Evolutionary conservation across 2,329 filamentous ascomycete species (phyloP), one percentile per base, ranked within the genome.

Genomic region (Fusarium duplospermum): DNA sequence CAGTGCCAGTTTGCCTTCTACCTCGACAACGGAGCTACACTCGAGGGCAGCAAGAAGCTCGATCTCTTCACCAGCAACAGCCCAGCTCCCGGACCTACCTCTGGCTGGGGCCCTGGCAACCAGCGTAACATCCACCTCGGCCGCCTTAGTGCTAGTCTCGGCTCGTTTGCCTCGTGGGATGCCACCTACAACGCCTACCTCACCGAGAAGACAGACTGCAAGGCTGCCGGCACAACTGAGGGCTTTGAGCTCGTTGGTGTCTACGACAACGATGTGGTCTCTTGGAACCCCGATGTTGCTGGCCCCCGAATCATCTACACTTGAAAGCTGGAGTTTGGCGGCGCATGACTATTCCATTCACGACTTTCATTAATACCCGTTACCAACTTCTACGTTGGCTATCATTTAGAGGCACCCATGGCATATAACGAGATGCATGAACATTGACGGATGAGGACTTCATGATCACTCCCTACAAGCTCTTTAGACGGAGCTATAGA

Each of bases 1-100:
- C 68, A 76, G 58, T 81, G 80, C 73, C 72, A 72, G 31, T 73
- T 81, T 47, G 63, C 67, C 58, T 81, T 81, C 72, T 73, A 61
- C 59, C 76, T 80, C 40, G 64, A 72, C 29, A 62, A 72, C 65
- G 62, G 60, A 52, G 72, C 72, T 8, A 67, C 64, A 11, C 66
- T 67, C 16, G 62, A 59, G 22, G 78, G 77, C 38, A 80, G 71
- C 57, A 42, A 74, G 67, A 77, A 77, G 67, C 65, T 81, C 35
- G 80, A 81, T 67, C 45, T 81, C 50, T 81, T 76, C 70, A 76
- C 75, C 22, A 78, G 74, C 35, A 47, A 61, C 20, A 42, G 59
- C 36, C 75, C 78, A 14, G 77, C 79, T 2, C 75, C 76, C 6
- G 68, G 76, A 13, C 47, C 66, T 24, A 72, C 58, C 20, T 7